Conservation (phyloP, 2,329 filamentous ascomycete species). For the Berkeleyomyces basicola region DNA sequence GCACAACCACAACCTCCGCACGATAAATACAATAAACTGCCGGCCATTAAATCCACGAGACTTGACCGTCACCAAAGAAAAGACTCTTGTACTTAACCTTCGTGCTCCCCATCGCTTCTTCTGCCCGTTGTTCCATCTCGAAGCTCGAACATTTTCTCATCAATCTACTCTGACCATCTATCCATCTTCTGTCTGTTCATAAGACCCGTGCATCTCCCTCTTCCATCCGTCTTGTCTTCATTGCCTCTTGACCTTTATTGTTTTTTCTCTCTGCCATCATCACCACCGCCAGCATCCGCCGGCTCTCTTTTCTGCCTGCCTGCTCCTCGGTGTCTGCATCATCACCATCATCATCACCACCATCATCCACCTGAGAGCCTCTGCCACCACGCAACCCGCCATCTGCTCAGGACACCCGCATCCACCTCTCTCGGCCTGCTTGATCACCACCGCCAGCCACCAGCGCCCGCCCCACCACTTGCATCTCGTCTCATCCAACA, state of each 20-base stretch:
- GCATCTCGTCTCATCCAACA: slow-evolving; percentile 17
- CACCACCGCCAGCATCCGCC: not conserved
- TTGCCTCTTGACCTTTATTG: not conserved
- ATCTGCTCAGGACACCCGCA: not conserved
- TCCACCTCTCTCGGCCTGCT: not conserved
- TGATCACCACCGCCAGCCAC: not conserved
- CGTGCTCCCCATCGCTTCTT: not conserved
- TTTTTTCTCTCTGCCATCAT: not conserved
- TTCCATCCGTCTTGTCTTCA: not conserved
- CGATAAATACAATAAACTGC: not conserved
- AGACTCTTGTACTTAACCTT: not conserved
- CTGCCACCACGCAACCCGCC: not conserved
- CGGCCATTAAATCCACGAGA: not conserved
- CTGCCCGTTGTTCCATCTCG: not conserved
- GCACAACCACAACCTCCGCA: not conserved
- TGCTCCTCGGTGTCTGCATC: not conserved
- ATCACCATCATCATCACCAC: not conserved
- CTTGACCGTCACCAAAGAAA: not conserved
- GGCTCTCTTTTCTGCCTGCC: not conserved
- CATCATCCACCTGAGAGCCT: not conserved
- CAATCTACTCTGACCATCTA: not conserved
- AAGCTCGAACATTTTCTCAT: not conserved
- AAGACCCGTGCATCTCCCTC: not conserved
- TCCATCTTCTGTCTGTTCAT: not conserved
- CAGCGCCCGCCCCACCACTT: not conserved